A percentile compares a stretch with the other conserved stretches of the same genome.
phyloP scores from a whole-genome alignment of 2,329 filamentous ascomycete genomes.

The Aspergillus tamarii region DNA sequence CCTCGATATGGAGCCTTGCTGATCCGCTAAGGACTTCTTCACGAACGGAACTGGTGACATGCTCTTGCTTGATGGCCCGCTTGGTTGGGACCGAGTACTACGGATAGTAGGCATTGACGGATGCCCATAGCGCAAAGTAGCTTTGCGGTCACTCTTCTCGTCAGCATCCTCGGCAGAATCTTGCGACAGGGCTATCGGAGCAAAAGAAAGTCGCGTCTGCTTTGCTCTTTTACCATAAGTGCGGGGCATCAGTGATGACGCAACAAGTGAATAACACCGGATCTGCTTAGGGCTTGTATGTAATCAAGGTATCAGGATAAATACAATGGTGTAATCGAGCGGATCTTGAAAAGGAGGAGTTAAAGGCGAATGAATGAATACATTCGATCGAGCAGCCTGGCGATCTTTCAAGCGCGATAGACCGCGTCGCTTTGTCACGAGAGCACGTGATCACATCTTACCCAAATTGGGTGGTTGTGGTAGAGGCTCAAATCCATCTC shows the following conservation, averaged over 20 bases:
- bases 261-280: neutral
- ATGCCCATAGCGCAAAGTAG: constrained; percentile 38
- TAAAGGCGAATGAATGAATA: neutral
- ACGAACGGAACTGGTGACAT: constrained; percentile 14
- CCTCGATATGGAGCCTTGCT: constrained; percentile 4
- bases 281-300: neutral
- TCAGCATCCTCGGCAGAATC: constrained; percentile 23
- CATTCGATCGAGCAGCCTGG: neutral
- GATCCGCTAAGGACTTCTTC: constrained; percentile 5
- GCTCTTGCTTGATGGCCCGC: constrained; percentile 8
- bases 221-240: constrained; percentile 33
- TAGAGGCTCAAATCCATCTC: neutral
- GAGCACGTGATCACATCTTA: constrained; percentile 25
- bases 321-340: neutral
- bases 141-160: constrained; percentile 31
- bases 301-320: constrained; percentile 4
- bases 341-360: constrained; percentile 7
- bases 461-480: neutral
- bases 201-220: constrained; percentile 50
- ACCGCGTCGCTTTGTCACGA: constrained; percentile 25
- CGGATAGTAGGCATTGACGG: constrained; percentile 27
- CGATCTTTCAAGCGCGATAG: constrained; percentile 15
- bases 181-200: constrained; percentile 35
- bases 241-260: constrained; percentile 32
- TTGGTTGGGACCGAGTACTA: constrained; percentile 13